Evolutionary conservation across 1,284 basidiomycete species (phyloP).

Genomic region (Irpex sp.): DNA sequence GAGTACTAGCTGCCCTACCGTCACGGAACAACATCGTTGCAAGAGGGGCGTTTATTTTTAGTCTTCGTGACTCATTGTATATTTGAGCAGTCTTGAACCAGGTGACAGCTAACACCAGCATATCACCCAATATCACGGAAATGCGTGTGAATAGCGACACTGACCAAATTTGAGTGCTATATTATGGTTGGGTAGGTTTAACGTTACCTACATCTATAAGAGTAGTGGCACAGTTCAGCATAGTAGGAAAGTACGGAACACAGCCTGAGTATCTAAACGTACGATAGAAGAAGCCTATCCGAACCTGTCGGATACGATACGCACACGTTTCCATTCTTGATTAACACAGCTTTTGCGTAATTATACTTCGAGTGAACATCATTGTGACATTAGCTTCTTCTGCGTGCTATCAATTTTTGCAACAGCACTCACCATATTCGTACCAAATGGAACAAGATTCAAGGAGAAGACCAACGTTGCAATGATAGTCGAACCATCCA

Average conservation of each 20-base stretch:
- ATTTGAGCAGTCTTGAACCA: not conserved
- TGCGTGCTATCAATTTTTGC: not conserved
- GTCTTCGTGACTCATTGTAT: not conserved
- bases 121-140: not conserved
- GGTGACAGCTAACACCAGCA: not conserved
- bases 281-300: no score
- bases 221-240: not conserved
- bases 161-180: not conserved
- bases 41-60: not conserved
- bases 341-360: not conserved
- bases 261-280: no score
- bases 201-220: not conserved
- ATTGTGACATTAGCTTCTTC: no score
- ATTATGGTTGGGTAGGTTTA: not conserved
- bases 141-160: not conserved
- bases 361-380: no score
- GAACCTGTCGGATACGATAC: no score
- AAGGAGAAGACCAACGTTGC: not conserved
- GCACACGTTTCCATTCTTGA: no score
- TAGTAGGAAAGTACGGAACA: not conserved
- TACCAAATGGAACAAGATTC: not conserved
- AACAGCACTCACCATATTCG: not conserved
- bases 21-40: not conserved
- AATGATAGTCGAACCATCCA: not conserved
- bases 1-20: not conserved